These are phyloP conservation scores for Colletotrichum lupini DNA, from an alignment of 2,329 filamentous ascomycete genomes.

Conservation along the genomic window DNA sequence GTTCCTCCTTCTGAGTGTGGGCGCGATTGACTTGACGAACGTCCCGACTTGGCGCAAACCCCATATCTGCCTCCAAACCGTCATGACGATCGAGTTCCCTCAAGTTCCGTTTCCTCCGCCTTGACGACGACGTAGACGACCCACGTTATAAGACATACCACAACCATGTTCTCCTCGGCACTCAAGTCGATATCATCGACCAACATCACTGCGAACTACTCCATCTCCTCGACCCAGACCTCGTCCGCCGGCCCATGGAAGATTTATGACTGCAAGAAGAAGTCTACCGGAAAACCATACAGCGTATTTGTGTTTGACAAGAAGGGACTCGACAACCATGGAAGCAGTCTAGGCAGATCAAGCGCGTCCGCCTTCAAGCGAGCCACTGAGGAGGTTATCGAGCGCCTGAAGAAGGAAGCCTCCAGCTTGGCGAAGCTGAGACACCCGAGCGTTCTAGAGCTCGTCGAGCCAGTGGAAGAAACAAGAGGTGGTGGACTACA, in stretches of 20 bases:
- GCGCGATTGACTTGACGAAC: constrained; percentile 12
- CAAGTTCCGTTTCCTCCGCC: constrained; percentile 27
- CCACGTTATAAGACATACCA: constrained; percentile 18
- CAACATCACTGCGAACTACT: constrained; percentile 94
- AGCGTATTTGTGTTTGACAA: constrained; percentile 96
- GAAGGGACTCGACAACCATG: constrained; percentile 81
- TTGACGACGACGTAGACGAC: constrained; percentile 35
- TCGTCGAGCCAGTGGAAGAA: constrained; percentile 95
- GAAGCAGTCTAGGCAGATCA: constrained; percentile 69
- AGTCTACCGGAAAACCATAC: constrained; percentile 87
- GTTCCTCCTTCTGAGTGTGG: neutral
- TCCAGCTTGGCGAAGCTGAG: constrained; percentile 87
- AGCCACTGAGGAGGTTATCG: constrained; percentile 88
- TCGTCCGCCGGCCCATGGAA: constrained; percentile 93
- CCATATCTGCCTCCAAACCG: constrained; percentile 17
- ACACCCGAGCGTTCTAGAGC: constrained; percentile 91
- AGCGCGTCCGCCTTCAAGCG: constrained; percentile 79
- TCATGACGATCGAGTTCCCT: constrained; percentile 37
- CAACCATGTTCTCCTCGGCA: constrained; percentile 88
- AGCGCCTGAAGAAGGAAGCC: constrained; percentile 91
- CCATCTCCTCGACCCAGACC: constrained; percentile 79
- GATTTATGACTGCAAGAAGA: constrained; percentile 97
- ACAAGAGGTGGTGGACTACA: constrained; percentile 91
- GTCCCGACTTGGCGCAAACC: constrained; percentile 30
- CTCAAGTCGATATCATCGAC: constrained; percentile 91